Evolutionary conservation across 306 rosid genomes (phyloP), one percentile per base, ranked within the genome.

Genomic region (Rosa chinensis): DNA sequence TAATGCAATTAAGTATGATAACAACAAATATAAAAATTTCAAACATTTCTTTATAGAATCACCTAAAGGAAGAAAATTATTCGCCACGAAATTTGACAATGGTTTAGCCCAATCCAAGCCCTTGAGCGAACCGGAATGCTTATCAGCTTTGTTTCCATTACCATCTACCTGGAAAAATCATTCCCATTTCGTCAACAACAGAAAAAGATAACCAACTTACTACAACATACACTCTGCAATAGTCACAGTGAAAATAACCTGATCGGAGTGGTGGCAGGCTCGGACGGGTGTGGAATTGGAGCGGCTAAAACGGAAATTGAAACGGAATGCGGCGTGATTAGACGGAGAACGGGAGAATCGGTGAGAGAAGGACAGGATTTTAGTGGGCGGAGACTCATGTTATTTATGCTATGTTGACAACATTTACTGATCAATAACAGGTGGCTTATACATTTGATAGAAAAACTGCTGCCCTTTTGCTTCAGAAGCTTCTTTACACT

Each of bases 401-500:
- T 45, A 58, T 61, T 72, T 21, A 23, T 45, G 20, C 42, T 9
- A 18, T 40, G 13, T 47, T 71, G n/a, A 75, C 52, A 59, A 73
- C 73, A 45, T 52, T 52, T 35, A 68, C 74, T n/a, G n/a, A 55
- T 66, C 72, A 79, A 59, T 59, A 74, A 48, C 88, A 95, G n/a
- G n/a, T n/a, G n/a, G n/a, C n/a, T n/a, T n/a, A n/a, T n/a, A n/a
- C n/a, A n/a, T n/a, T n/a, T n/a, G n/a, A n/a, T n/a, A n/a, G n/a
- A 73, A 76, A 94, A 88, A 78, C 93, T 56, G 97, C 99, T 56
- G 62, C 93, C 77, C 87, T 83, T 79, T 91, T 92, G 90, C 82
- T 94, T 86, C 95, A 90, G 86, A 91, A 88, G 89, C 85, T 94
- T 75, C 95, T 94, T 21, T 94, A 86, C 93, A 84, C 88, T 86